Evolutionary conservation across 805 yeast genomes (phyloP).

Genomic region (Phaffomyces opuntiae): DNA sequence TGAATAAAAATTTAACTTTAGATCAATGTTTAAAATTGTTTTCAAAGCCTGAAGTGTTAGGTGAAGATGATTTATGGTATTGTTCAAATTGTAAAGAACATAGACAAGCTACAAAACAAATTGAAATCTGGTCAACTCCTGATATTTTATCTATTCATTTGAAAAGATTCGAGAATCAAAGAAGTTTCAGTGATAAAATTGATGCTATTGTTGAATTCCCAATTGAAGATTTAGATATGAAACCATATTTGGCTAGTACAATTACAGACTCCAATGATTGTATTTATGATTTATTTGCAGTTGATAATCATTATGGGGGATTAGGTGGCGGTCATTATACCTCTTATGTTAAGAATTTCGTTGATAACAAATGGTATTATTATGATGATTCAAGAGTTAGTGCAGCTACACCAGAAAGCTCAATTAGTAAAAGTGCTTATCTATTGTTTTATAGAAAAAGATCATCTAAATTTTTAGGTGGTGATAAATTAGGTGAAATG

Average conservation of each 20-base stretch:
- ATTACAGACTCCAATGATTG: slow-evolving; percentile 22
- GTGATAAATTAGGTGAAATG: slow-evolving; percentile 34
- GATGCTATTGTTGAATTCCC: slow-evolving; percentile 84
- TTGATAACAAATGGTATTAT: slow-evolving; percentile 79
- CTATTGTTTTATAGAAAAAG: slow-evolving; percentile 71
- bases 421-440: slow-evolving; percentile 77
- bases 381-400: slow-evolving; percentile 80
- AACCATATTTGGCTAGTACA: slow-evolving; percentile 41
- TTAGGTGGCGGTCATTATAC: slow-evolving; percentile 98
- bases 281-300: slow-evolving; percentile 84
- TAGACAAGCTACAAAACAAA: slow-evolving; percentile 82
- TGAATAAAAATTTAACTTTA: slow-evolving; percentile 43
- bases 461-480: slow-evolving; percentile 37
- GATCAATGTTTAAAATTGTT: slow-evolving; percentile 72
- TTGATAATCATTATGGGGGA: slow-evolving; percentile 94
- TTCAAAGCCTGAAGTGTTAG: slow-evolving; percentile 74
- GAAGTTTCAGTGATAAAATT: slow-evolving; percentile 85
- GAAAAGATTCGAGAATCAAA: slow-evolving; percentile 80
- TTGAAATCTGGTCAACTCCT: slow-evolving; percentile 91
- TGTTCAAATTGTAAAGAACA: slow-evolving; percentile 88
- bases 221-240: slow-evolving; percentile 69
- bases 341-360: slow-evolving; percentile 73
- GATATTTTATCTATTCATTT: slow-evolving; percentile 85
- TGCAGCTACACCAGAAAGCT: slow-evolving; percentile 48
- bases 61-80: slow-evolving; percentile 89